Conservation (phyloP, 2,329 filamentous ascomycete genomes). For the Blumeriella jaapii region DNA sequence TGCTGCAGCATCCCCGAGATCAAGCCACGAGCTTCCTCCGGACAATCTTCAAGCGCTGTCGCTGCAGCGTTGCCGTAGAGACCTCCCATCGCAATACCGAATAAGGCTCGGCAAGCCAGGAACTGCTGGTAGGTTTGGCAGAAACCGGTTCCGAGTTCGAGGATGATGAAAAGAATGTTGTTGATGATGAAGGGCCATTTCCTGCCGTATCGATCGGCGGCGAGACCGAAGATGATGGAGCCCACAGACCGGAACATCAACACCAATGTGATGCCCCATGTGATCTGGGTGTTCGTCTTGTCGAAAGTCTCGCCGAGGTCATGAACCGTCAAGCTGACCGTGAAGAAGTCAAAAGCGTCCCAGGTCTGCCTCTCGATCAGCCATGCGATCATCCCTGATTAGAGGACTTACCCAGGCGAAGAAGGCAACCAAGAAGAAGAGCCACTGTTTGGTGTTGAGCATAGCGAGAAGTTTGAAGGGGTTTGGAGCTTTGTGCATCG, state of each 20-base stretch:
- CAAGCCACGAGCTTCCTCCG: conserved; percentile 47
- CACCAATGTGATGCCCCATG: conserved; percentile 64
- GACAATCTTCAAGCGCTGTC: conserved; percentile 57
- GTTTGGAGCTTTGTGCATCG: conserved; percentile 52
- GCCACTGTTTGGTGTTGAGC: conserved; percentile 55
- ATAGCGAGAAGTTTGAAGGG: conserved; percentile 57
- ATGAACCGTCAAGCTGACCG: conserved; percentile 64
- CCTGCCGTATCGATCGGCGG: conserved; percentile 67
- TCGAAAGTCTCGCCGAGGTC: conserved; percentile 52
- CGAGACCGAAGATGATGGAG: conserved; percentile 63
- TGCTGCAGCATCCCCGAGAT: conserved; percentile 77
- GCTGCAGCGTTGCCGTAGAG: conserved; percentile 69
- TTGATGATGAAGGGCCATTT: conserved; percentile 74
- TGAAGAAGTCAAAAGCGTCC: conserved; percentile 78
- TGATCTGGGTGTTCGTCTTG: conserved; percentile 48
- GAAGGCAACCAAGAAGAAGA: conserved; percentile 66
- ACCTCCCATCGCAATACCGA: conserved; percentile 74
- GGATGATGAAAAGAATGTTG: conserved; percentile 58
- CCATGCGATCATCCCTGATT: not conserved
- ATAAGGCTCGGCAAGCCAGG: conserved; percentile 61
- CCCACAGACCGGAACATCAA: conserved; percentile 67
- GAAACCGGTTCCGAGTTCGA: conserved; percentile 70
- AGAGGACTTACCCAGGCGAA: conserved; percentile 44
- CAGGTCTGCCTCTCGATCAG: conserved; percentile 36
- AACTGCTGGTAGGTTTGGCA: conserved; percentile 54